phyloP scores from a whole-genome alignment of 2,329 filamentous ascomycete genomes.

The Alternaria sp. region DNA sequence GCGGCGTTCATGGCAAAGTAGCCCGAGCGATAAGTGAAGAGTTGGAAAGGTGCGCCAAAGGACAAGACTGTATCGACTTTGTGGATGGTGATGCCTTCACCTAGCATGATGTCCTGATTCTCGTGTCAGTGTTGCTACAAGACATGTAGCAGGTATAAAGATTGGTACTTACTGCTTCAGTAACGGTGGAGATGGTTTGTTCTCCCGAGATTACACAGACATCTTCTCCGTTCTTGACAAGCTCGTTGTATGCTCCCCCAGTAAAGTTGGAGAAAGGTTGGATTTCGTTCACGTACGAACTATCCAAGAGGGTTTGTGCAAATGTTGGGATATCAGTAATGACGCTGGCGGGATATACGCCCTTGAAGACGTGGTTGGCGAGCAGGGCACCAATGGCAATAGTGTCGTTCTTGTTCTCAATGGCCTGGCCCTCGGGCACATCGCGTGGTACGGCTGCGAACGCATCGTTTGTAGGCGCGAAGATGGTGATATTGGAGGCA shows the following conservation, averaged over 20 bases:
- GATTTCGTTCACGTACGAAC: slow-evolving; percentile 46
- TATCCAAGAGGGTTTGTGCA: slow-evolving; percentile 59
- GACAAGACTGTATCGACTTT: slow-evolving; percentile 37
- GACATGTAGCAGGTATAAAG: neutral
- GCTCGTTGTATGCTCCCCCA: slow-evolving; percentile 65
- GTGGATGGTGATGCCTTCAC: slow-evolving; percentile 39
- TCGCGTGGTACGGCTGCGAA: slow-evolving; percentile 42
- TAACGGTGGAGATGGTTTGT: slow-evolving; percentile 58
- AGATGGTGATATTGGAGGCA: slow-evolving; percentile 63
- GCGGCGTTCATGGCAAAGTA: slow-evolving; percentile 35
- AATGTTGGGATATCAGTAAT: slow-evolving; percentile 54
- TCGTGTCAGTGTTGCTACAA: neutral
- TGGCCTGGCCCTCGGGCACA: slow-evolving; percentile 36
- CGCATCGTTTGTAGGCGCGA: slow-evolving; percentile 66
- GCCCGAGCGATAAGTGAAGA: slow-evolving; percentile 39
- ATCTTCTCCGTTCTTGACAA: slow-evolving; percentile 50
- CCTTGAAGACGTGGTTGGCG: slow-evolving; percentile 66
- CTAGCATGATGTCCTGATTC: slow-evolving; percentile 35
- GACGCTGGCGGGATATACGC: slow-evolving; percentile 54
- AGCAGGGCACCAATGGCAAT: slow-evolving; percentile 57
- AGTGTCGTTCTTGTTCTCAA: slow-evolving; percentile 45
- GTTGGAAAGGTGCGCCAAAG: slow-evolving; percentile 39
- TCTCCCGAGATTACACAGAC: slow-evolving; percentile 63
- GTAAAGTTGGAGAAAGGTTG: slow-evolving; percentile 65
- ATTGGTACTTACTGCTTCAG: slow-evolving; percentile 54